Conservation (phyloP, 2,329 filamentous ascomycete species). For the Oidium heveae region DNA sequence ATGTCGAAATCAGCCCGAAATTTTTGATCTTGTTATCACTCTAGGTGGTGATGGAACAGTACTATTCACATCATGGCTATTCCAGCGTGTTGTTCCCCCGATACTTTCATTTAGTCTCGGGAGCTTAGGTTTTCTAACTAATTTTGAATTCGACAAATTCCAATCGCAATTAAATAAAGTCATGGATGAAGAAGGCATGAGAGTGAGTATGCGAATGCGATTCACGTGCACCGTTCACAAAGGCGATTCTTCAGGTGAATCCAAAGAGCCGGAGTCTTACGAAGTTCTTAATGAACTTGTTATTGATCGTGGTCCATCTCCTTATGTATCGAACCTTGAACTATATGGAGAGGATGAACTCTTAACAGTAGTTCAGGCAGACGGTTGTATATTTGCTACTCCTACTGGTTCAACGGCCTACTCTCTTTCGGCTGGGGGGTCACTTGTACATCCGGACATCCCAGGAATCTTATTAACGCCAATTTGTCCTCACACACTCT, state of each 20-base stretch:
- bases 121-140: slow-evolving; percentile 70
- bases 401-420: slow-evolving; percentile 90
- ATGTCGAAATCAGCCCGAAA: slow-evolving; percentile 81
- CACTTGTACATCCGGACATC: slow-evolving; percentile 87
- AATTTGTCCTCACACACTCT: slow-evolving; percentile 90
- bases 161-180: slow-evolving; percentile 65
- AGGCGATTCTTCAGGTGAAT: slow-evolving; percentile 30
- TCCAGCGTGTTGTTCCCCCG: slow-evolving; percentile 67
- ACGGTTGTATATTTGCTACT: slow-evolving; percentile 93
- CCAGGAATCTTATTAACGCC: slow-evolving; percentile 90
- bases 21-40: slow-evolving; percentile 81
- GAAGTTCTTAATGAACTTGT: slow-evolving; percentile 97
- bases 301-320: slow-evolving; percentile 87
- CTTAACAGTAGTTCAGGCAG: slow-evolving; percentile 83
- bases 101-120: slow-evolving; percentile 67
- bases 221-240: slow-evolving; percentile 97
- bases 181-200: slow-evolving; percentile 90
- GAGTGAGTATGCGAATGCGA: slow-evolving; percentile 91
- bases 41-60: slow-evolving; percentile 73
- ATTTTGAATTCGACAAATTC: slow-evolving; percentile 70
- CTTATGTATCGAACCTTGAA: slow-evolving; percentile 91
- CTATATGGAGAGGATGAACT: slow-evolving; percentile 88
- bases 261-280: slow-evolving; percentile 75
- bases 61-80: slow-evolving; percentile 75
- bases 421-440: slow-evolving; percentile 83